A percentile compares a stretch with the other conserved stretches of the same genome.
These are phyloP conservation scores for Hortiboletus campestris DNA, from an alignment of 768 basidiomycete genomes.

Conservation along the genomic window DNA sequence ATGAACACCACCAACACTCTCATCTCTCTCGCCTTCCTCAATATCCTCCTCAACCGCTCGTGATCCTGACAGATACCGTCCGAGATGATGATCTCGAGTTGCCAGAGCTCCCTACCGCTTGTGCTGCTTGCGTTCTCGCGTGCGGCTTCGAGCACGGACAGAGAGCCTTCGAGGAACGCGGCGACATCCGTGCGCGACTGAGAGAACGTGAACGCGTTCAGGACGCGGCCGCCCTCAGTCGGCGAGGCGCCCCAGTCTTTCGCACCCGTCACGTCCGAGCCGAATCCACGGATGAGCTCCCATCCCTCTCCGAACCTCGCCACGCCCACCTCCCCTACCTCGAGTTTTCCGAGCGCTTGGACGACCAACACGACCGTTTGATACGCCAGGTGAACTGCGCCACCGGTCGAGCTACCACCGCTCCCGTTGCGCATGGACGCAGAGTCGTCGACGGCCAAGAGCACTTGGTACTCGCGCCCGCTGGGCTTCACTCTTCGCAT, in stretches of 20 bases:
- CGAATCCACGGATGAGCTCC: slow-evolving; percentile 88
- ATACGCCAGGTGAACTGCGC: slow-evolving; percentile 80
- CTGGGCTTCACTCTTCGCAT: slow-evolving; percentile 91
- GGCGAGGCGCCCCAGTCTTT: slow-evolving; percentile 38
- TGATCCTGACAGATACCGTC: slow-evolving; percentile 99
- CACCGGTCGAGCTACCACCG: slow-evolving; percentile 2
- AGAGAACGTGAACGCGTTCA: slow-evolving; percentile 84
- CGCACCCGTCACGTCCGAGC: slow-evolving; percentile 77
- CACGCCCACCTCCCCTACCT: slow-evolving; percentile 92
- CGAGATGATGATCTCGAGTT: slow-evolving; percentile 96
- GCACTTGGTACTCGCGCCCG: slow-evolving; percentile 92
- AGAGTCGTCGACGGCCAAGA: slow-evolving; percentile 94
- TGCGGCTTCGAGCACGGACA: slow-evolving; percentile 72
- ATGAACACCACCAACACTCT: slow-evolving; percentile 96
- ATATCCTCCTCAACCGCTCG: slow-evolving; percentile 71
- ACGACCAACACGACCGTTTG: slow-evolving; percentile 91
- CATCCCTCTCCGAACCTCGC: slow-evolving; percentile 87
- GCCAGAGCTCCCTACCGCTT: slow-evolving; percentile 86
- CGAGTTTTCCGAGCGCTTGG: slow-evolving; percentile 86
- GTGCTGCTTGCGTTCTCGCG: slow-evolving; percentile 59
- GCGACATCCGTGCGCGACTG: slow-evolving; percentile 89
- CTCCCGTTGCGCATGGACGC: slow-evolving; percentile 69
- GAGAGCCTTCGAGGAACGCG: slow-evolving; percentile 74
- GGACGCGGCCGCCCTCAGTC: slow-evolving; percentile 42
- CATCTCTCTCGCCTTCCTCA: slow-evolving; percentile 86